phyloP scores from a whole-genome alignment of 495 filamentous ascomycete genomes.

The Hypoxylon perforatum region DNA sequence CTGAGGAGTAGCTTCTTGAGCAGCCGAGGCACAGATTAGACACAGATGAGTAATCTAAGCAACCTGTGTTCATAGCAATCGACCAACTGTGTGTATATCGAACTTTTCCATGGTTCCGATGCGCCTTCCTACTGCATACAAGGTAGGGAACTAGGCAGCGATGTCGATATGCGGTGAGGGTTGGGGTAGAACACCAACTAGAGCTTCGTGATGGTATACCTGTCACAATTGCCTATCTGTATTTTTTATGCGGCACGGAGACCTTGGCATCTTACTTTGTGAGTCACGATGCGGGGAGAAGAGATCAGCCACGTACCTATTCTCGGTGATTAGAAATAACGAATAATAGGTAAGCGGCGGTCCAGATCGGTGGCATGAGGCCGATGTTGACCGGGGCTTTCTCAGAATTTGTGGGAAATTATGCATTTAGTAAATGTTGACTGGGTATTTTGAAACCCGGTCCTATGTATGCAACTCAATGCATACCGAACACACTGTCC shows the following conservation, averaged over 20 bases:
- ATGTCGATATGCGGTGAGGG: too few relatives aligned
- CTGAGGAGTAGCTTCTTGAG: neutral
- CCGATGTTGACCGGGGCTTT: neutral
- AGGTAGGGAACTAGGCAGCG: too few relatives aligned
- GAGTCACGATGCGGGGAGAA: neutral
- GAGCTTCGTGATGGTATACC: too few relatives aligned
- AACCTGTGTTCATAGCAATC: too few relatives aligned
- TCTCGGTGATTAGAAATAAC: neutral
- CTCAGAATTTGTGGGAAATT: neutral
- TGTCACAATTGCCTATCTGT: too few relatives aligned
- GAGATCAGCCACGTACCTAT: neutral
- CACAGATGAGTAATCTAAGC: too few relatives aligned
- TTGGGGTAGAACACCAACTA: too few relatives aligned
- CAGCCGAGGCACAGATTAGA: conserved; percentile 2
- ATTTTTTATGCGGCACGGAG: too few relatives aligned
- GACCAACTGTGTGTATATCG: too few relatives aligned
- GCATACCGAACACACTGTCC: conserved; percentile 23
- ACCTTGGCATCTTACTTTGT: neutral
- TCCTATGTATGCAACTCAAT: neutral
- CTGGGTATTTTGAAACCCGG: neutral
- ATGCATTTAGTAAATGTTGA: neutral
- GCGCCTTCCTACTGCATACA: too few relatives aligned
- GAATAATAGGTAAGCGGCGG: too few relatives aligned
- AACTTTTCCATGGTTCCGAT: too few relatives aligned
- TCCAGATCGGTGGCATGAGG: neutral